phyloP scores from a whole-genome alignment of 2,329 filamentous ascomycete species.

The Sporothrix luriei region DNA sequence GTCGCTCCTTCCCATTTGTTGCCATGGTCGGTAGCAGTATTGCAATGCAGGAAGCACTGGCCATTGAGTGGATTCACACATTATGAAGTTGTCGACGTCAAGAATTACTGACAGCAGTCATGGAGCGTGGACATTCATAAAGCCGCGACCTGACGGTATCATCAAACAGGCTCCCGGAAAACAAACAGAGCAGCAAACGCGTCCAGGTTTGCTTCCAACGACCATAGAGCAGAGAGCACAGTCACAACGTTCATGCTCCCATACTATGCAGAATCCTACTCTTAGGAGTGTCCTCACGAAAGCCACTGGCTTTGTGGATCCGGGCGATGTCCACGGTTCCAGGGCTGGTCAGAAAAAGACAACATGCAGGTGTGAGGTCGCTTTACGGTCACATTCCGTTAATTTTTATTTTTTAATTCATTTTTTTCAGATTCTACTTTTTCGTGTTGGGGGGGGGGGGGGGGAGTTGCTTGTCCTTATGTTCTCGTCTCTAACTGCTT shows the following conservation, averaged over 20 bases:
- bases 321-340: not conserved
- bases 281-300: not conserved
- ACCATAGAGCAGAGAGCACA: not conserved
- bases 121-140: not conserved
- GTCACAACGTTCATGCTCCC: not conserved
- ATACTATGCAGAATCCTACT: too few species aligned
- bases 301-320: not conserved
- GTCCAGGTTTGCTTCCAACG: not conserved
- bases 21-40: too few species aligned
- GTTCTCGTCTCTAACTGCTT: too few species aligned
- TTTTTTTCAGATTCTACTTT: not conserved
- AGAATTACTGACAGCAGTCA: not conserved
- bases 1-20: not conserved
- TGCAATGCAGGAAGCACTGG: too few species aligned
- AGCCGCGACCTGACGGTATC: not conserved
- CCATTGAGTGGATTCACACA: not conserved
- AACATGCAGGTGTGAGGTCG: not conserved
- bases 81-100: not conserved
- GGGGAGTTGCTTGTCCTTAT: too few species aligned
- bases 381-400: not conserved
- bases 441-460: too few species aligned
- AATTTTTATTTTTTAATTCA: too few species aligned
- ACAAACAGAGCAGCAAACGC: not conserved
- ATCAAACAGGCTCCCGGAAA: not conserved
- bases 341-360: not conserved